These are phyloP conservation scores for Sporothrix brunneoviolacea DNA, from an alignment of 2,329 filamentous ascomycete species.

Conservation along the genomic window DNA sequence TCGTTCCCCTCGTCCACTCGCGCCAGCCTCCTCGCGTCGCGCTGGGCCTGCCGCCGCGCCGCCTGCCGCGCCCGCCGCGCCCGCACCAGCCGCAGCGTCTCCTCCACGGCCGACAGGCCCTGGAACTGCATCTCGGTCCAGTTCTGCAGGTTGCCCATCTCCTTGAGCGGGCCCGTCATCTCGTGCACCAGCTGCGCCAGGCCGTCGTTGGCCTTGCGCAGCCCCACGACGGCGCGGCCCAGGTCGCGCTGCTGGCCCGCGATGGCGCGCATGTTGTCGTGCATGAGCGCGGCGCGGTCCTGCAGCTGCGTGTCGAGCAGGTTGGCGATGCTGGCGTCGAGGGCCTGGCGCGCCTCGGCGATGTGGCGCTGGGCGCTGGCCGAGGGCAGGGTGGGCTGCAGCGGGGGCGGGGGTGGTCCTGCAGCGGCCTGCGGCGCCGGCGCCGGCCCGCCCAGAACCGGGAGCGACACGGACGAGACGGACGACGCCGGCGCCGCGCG, in stretches of 20 bases:
- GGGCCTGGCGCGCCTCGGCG: conserved; percentile 49
- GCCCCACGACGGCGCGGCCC: conserved; percentile 48
- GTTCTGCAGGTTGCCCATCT: conserved; percentile 76
- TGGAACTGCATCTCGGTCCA: conserved; percentile 78
- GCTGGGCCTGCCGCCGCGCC: conserved; percentile 6
- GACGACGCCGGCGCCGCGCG: conserved; percentile 11
- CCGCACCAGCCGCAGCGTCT: conserved; percentile 54
- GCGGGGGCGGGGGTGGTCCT: neutral
- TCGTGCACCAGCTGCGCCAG: conserved; percentile 57
- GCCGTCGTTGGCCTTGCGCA: conserved; percentile 59
- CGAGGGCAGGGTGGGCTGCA: conserved; percentile 34
- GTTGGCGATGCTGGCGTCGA: conserved; percentile 60
- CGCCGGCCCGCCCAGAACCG: neutral
- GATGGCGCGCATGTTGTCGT: conserved; percentile 61
- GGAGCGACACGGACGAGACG: conserved; percentile 9
- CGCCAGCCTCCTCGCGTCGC: conserved; percentile 2
- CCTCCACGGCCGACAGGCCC: conserved; percentile 57
- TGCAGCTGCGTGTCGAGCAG: conserved; percentile 63
- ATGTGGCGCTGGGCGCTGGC: conserved; percentile 41
- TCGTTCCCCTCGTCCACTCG: neutral
- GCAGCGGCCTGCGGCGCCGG: neutral
- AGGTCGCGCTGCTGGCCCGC: conserved; percentile 62
- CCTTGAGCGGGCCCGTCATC: conserved; percentile 61
- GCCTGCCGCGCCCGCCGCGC: conserved; percentile 19
- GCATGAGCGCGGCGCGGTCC: conserved; percentile 60